Conservation (phyloP, 106 monocot genomes). For the Dioscorea dumetorum region DNA sequence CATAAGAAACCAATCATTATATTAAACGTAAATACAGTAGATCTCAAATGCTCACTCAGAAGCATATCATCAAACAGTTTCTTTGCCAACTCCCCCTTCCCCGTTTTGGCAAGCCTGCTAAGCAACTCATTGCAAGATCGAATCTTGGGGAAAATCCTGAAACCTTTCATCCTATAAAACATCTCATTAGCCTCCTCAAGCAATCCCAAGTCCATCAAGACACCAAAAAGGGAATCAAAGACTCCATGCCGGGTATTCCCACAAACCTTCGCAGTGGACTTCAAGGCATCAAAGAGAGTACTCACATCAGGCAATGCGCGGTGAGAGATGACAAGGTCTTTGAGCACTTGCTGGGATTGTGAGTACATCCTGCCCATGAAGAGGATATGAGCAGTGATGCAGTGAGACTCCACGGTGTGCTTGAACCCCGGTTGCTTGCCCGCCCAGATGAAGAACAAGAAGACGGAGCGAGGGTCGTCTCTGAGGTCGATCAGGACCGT, state of each 20-base stretch:
- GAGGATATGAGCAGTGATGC: conserved; percentile 45
- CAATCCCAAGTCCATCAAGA: conserved; percentile 31
- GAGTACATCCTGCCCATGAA: conserved; percentile 35
- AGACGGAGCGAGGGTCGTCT: conserved; percentile 32
- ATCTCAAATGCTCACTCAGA: conserved; percentile 25
- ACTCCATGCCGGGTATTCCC: conserved; percentile 22
- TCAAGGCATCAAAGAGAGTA: conserved; percentile 16
- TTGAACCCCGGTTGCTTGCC: conserved; percentile 22
- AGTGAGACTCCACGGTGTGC: conserved; percentile 37
- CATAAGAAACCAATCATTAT: conserved; percentile 78
- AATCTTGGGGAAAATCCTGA: conserved; percentile 55
- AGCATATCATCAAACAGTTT: conserved; percentile 61
- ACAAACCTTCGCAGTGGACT: conserved; percentile 10
- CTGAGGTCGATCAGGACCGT: conserved; percentile 21
- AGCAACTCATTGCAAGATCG: conserved; percentile 86
- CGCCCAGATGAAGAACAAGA: conserved; percentile 40
- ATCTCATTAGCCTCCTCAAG: conserved; percentile 52
- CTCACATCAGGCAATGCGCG: background rate
- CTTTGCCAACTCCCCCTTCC: conserved; percentile 20
- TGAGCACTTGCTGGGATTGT: conserved; percentile 32
- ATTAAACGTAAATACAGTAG: conserved; percentile 68
- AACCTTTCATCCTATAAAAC: conserved; percentile 41
- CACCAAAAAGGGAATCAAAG: conserved; percentile 50
- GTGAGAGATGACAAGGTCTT: conserved; percentile 14
- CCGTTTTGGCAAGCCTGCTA: conserved; percentile 29